Percentiles rank a stretch among this genome's conserved stretches.
These are phyloP conservation scores for Amylocystis lapponica DNA, from an alignment of 768 basidiomycete genomes.

Conservation along the genomic window DNA sequence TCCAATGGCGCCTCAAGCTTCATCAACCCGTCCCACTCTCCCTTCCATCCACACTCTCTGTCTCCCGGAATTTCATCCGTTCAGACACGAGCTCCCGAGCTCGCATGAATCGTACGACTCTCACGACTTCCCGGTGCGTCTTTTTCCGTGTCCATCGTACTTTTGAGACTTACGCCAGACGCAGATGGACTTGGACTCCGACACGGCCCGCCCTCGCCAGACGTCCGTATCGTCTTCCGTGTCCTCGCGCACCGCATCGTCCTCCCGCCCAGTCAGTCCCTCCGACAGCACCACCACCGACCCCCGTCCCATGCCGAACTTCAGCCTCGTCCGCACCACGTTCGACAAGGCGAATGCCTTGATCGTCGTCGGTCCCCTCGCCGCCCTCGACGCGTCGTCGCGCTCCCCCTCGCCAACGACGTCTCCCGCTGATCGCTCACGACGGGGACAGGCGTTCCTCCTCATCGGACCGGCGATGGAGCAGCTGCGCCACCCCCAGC, in stretches of 20 bases:
- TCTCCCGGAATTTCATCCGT: conserved; percentile 23
- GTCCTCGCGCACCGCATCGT: conserved; percentile 35
- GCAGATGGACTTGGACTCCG: neutral
- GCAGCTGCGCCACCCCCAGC: conserved; percentile 38
- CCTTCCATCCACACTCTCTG: conserved; percentile 48
- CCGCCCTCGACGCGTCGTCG: conserved; percentile 4
- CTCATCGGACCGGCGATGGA: conserved; percentile 45
- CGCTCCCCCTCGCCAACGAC: neutral
- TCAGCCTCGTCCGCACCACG: conserved; percentile 40
- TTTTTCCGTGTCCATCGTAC: neutral
- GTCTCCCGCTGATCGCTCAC: neutral
- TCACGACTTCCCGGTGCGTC: conserved; percentile 8
- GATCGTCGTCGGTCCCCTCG: conserved; percentile 31
- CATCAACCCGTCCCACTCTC: conserved; percentile 39
- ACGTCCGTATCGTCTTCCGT: conserved; percentile 34
- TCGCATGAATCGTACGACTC: conserved; percentile 6
- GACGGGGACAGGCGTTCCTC: conserved; percentile 30
- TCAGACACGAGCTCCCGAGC: conserved; percentile 1
- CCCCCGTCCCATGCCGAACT: conserved; percentile 20
- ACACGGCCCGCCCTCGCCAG: conserved; percentile 7
- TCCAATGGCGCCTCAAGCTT: conserved; percentile 9
- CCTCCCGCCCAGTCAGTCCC: conserved; percentile 23
- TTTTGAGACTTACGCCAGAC: neutral
- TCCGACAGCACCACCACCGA: conserved; percentile 2
- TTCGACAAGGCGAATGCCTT: conserved; percentile 49